phyloP scores from a whole-genome alignment of 371 early-diverging fungal species.

The Mortierella sp. region DNA sequence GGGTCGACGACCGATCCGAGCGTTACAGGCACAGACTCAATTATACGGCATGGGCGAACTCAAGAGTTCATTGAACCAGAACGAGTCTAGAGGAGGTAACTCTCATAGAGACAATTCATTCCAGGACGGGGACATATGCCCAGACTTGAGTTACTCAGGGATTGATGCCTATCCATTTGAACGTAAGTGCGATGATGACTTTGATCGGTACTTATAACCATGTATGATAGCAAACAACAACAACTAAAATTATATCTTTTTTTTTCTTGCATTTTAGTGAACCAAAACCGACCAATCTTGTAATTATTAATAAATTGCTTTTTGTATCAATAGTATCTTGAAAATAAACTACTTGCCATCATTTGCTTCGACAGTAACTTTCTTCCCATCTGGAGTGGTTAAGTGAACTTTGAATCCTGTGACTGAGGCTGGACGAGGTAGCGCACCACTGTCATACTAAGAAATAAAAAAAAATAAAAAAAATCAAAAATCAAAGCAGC shows the following conservation, averaged over 20 bases:
- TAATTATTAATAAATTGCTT: no score
- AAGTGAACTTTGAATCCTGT: no score
- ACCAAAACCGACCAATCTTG: no score
- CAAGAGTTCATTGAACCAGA: conserved; percentile 11
- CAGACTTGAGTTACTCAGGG: background rate
- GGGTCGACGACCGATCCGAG: background rate
- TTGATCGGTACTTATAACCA: background rate
- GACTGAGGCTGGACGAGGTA: no score
- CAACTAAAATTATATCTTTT: no score
- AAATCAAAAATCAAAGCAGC: background rate
- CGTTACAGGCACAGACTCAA: conserved; percentile 26
- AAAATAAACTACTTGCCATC: background rate
- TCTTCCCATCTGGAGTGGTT: no score
- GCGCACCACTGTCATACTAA: no score
- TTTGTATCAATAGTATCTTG: background rate
- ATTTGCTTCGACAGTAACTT: no score
- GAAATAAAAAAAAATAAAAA: background rate
- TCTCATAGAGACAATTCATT: background rate
- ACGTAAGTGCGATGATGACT: background rate
- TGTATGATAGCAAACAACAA: background rate
- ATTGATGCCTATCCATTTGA: background rate
- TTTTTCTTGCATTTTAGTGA: no score
- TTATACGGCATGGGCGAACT: conserved; percentile 27
- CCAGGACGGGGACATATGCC: background rate
- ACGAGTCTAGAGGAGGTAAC: background rate